Evolutionary conservation across 2,329 filamentous ascomycete genomes (phyloP).

Genomic region (Exophiala oligosperma): DNA sequence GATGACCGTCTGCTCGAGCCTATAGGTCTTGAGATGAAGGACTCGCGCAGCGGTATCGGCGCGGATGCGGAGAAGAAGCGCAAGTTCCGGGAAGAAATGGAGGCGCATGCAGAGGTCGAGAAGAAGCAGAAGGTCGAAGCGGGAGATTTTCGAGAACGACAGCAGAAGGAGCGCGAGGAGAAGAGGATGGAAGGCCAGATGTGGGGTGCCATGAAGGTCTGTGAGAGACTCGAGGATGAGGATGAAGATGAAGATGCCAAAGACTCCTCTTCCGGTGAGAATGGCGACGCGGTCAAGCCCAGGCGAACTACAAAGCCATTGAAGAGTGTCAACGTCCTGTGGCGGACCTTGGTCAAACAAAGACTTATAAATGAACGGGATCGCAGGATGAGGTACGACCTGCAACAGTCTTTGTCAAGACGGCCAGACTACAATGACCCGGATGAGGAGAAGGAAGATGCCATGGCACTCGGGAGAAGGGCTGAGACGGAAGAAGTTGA

Average conservation of each 20-base stretch:
- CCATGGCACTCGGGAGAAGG: slow-evolving; percentile 58
- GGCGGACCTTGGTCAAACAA: slow-evolving; percentile 70
- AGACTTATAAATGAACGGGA: slow-evolving; percentile 71
- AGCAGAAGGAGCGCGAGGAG: slow-evolving; percentile 69
- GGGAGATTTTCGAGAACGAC: slow-evolving; percentile 70
- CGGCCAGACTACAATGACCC: slow-evolving; percentile 68
- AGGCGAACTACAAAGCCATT: slow-evolving; percentile 51
- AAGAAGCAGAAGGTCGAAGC: slow-evolving; percentile 67
- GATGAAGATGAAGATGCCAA: slow-evolving; percentile 27
- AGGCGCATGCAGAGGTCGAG: slow-evolving; percentile 47
- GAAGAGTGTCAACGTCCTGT: slow-evolving; percentile 73
- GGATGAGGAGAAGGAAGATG: slow-evolving; percentile 72
- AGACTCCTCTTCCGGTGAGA: slow-evolving; percentile 14
- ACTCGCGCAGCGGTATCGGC: slow-evolving; percentile 79
- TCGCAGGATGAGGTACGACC: slow-evolving; percentile 61
- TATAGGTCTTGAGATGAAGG: slow-evolving; percentile 73
- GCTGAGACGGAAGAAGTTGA: slow-evolving; percentile 51
- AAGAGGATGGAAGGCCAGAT: slow-evolving; percentile 68
- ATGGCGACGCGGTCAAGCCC: slow-evolving; percentile 7
- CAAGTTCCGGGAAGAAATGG: slow-evolving; percentile 65
- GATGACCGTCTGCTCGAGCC: slow-evolving; percentile 63
- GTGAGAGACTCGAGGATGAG: slow-evolving; percentile 69
- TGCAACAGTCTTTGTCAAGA: slow-evolving; percentile 63
- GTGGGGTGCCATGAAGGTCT: slow-evolving; percentile 76
- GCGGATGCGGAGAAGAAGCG: slow-evolving; percentile 81